Percentiles rank a stretch among this genome's conserved stretches.
These are phyloP conservation scores for Aeschynomene evenia DNA, from an alignment of 306 rosid species.

Conservation along the genomic window DNA sequence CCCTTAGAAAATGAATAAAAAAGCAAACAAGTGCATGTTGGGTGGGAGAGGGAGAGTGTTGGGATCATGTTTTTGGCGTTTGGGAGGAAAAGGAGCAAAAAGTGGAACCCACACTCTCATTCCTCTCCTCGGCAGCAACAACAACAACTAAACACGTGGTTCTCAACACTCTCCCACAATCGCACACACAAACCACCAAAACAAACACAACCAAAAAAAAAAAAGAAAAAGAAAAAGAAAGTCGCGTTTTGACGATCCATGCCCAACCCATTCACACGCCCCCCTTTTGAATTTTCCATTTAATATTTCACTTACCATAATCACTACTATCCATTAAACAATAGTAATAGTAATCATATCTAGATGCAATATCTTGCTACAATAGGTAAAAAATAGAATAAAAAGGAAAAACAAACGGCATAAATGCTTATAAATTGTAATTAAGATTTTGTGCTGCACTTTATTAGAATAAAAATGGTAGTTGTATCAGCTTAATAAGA, in stretches of 20 bases:
- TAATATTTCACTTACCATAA: background rate
- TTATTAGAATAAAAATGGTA: too few relatives aligned
- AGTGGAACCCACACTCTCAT: constrained; percentile 51
- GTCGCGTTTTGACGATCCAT: constrained; percentile 51
- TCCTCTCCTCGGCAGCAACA: constrained; percentile 35
- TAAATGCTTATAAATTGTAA: too few relatives aligned
- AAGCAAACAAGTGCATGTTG: background rate
- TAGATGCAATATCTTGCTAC: too few relatives aligned
- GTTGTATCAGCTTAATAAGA: too few relatives aligned
- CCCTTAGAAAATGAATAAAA: too few relatives aligned
- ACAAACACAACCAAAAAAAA: background rate
- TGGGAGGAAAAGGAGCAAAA: constrained; percentile 16
- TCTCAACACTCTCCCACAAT: constrained; percentile 46
- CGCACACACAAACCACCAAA: background rate
- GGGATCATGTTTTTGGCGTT: constrained; percentile 51
- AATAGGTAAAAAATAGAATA: too few relatives aligned
- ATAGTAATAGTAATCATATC: too few relatives aligned
- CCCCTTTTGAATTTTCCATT: background rate
- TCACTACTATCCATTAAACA: too few relatives aligned
- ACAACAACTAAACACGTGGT: constrained; percentile 75
- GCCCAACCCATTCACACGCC: constrained; percentile 12
- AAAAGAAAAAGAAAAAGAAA: background rate
- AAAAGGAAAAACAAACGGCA: background rate
- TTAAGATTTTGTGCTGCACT: too few relatives aligned
- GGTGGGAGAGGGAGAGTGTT: background rate